A percentile compares a stretch with the other conserved stretches of the same genome.
Evolutionary conservation across 345 rosid species (phyloP).

Genomic region (Mangifera indica): DNA sequence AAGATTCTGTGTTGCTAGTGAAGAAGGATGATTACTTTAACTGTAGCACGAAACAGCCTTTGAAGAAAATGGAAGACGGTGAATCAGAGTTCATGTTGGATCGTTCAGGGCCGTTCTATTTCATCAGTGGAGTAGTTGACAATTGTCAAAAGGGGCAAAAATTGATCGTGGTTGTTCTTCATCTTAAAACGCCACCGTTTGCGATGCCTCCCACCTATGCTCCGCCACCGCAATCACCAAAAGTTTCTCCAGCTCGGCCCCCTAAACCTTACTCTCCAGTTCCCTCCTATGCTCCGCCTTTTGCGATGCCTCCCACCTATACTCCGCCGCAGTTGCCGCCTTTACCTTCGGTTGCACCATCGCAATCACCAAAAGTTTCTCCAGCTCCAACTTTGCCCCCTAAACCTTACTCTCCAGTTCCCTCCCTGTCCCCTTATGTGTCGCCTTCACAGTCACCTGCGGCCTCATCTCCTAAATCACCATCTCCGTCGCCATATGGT

Average conservation of each 20-base stretch:
- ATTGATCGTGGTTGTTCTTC: conserved; percentile 44
- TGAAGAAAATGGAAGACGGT: conserved; percentile 33
- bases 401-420: background rate
- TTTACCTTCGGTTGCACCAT: background rate
- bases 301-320: too few species aligned
- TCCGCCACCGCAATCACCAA: too few species aligned
- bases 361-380: conserved; percentile 2
- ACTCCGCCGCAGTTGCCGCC: background rate
- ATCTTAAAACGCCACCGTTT: background rate
- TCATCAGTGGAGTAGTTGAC: conserved; percentile 56
- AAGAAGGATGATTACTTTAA: conserved; percentile 46
- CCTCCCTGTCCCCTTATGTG: background rate
- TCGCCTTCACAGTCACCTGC: conserved; percentile 13
- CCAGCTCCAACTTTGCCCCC: conserved; percentile 10
- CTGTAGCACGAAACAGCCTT: conserved; percentile 44
- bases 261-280: too few species aligned
- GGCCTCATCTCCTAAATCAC: background rate
- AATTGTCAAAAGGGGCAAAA: conserved; percentile 61
- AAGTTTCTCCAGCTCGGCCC: too few species aligned
- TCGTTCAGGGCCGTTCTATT: conserved; percentile 53
- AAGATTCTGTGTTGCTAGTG: conserved; percentile 60
- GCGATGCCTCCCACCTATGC: background rate
- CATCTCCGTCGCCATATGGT: background rate
- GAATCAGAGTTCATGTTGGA: conserved; percentile 34
- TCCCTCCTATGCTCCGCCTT: too few species aligned